These are phyloP conservation scores for Tanacetum coccineum DNA, from an alignment of 129 eudicot genomes.

Conservation along the genomic window DNA sequence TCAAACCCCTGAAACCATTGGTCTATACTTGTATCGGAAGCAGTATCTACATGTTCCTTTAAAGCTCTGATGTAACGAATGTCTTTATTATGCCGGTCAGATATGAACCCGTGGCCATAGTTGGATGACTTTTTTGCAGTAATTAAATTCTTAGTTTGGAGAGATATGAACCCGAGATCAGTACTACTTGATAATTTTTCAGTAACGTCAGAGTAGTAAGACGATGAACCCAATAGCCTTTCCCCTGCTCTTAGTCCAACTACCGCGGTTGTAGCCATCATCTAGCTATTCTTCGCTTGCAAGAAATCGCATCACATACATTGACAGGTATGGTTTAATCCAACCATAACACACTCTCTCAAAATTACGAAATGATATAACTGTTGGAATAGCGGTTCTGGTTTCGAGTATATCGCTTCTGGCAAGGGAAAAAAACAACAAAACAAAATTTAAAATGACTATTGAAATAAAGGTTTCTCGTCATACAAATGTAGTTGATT, in stretches of 20 bases:
- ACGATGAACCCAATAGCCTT: constrained; percentile 61
- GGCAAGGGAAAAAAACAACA: constrained; percentile 17
- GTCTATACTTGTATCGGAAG: constrained; percentile 35
- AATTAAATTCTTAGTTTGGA: constrained; percentile 47
- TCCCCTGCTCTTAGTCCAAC: constrained; percentile 83
- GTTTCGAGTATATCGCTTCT: constrained; percentile 17
- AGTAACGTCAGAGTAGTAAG: constrained; percentile 58
- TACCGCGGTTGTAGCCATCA: constrained; percentile 86
- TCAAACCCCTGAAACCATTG: constrained; percentile 40
- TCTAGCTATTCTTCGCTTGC: constrained; percentile 29
- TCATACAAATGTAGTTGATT: background rate
- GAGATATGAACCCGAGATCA: constrained; percentile 30
- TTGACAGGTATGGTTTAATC: background rate
- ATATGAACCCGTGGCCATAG: constrained; percentile 36
- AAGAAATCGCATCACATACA: constrained; percentile 22
- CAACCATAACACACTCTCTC: constrained; percentile 18
- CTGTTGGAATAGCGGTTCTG: background rate
- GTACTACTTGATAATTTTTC: constrained; percentile 51
- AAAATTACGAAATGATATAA: background rate
- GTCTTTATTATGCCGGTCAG: constrained; percentile 34
- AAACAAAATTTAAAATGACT: background rate
- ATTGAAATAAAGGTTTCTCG: background rate
- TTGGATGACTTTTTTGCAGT: constrained; percentile 44
- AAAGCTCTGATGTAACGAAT: constrained; percentile 54
- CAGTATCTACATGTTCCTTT: constrained; percentile 50